These are phyloP conservation scores for Lippia alba DNA, from an alignment of 305 asterid genomes.

Conservation along the genomic window DNA sequence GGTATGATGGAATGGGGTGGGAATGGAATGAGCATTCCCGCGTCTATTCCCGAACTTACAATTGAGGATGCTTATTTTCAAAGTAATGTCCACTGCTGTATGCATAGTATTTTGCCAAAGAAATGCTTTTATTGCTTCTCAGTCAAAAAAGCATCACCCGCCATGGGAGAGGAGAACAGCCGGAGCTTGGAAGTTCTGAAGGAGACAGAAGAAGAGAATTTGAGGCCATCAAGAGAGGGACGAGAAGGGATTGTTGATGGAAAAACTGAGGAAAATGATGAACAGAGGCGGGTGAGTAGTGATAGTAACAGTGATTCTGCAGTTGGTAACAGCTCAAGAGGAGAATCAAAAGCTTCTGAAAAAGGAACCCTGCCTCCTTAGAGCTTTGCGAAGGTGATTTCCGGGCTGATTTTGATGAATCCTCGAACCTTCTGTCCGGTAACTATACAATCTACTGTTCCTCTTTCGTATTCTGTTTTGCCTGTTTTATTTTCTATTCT, in stretches of 20 bases:
- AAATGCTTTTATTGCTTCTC: too few species aligned
- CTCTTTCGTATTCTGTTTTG: neutral
- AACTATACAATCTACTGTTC: neutral
- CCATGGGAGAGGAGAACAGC: slow-evolving; percentile 52
- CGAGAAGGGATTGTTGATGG: slow-evolving; percentile 34
- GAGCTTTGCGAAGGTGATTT: slow-evolving; percentile 37
- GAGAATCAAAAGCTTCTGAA: slow-evolving; percentile 36
- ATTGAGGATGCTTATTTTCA: too few species aligned
- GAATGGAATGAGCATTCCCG: too few species aligned
- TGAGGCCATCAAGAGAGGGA: slow-evolving; percentile 23
- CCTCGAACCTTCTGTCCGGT: slow-evolving; percentile 60
- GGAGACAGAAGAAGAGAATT: slow-evolving; percentile 20
- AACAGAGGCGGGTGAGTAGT: slow-evolving; percentile 39
- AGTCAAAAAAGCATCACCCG: too few species aligned
- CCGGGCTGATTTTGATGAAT: slow-evolving; percentile 43
- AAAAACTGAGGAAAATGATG: slow-evolving; percentile 30
- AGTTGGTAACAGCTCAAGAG: slow-evolving; percentile 30
- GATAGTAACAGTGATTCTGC: slow-evolving; percentile 39
- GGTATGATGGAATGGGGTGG: too few species aligned
- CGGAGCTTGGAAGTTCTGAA: slow-evolving; percentile 29
- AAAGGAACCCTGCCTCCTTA: slow-evolving; percentile 47
- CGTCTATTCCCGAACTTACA: too few species aligned
- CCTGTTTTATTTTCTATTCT: neutral
- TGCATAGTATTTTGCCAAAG: too few species aligned
- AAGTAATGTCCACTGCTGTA: too few species aligned